Evolutionary conservation across 2,329 filamentous ascomycete species (phyloP).

Genomic region (Xylaria sp.): DNA sequence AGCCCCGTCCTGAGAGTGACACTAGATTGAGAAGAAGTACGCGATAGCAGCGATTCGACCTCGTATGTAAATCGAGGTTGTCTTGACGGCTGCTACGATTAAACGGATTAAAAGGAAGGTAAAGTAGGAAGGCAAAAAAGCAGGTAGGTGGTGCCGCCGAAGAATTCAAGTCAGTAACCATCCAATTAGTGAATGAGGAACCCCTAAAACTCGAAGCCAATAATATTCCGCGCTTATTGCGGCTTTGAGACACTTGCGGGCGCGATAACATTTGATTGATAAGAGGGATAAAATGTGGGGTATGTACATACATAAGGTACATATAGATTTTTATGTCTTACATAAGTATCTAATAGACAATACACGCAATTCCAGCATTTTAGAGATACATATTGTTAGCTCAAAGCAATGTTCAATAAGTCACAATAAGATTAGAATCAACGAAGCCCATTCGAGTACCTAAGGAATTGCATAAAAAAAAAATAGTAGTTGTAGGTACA

Average conservation of each 20-base stretch:
- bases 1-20: neutral
- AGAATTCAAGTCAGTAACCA: neutral
- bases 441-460: too few relatives aligned
- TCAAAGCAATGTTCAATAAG: too few relatives aligned
- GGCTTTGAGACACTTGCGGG: conserved; percentile 1
- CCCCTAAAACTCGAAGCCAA: neutral
- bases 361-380: too few relatives aligned
- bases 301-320: neutral
- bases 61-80: neutral
- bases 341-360: too few relatives aligned
- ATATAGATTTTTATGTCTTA: too few relatives aligned
- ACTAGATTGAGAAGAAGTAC: neutral
- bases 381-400: too few relatives aligned
- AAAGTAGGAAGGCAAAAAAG: neutral
- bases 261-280: neutral
- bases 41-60: neutral
- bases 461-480: too few relatives aligned
- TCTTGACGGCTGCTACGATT: neutral
- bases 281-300: neutral
- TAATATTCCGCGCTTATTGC: conserved; percentile 4
- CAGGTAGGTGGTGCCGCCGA: neutral
- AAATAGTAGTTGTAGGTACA: too few relatives aligned
- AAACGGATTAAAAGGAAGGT: conserved; percentile 1
- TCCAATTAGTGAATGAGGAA: neutral
- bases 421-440: too few relatives aligned